Percentiles rank a stretch among this genome's conserved stretches.
phyloP scores from a whole-genome alignment of 352 stramenopile species.

The Phytophthora pini region DNA sequence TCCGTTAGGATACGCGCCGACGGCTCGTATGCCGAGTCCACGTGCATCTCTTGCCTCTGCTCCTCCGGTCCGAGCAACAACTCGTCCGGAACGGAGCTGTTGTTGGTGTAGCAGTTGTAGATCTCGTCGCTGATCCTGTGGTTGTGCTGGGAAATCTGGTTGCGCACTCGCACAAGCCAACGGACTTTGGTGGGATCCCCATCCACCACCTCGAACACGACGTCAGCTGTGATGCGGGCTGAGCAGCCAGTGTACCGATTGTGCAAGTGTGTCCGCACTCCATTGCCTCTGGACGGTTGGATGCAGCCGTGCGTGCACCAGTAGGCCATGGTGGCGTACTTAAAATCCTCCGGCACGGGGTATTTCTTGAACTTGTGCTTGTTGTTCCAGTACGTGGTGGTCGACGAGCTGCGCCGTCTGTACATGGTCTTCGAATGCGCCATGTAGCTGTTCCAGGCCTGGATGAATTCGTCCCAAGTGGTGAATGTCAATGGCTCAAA shows the following conservation, averaged over 20 bases:
- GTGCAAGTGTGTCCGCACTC: constrained; percentile 77
- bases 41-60: constrained; percentile 30
- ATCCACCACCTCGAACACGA: constrained; percentile 63
- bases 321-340: constrained; percentile 86
- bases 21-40: constrained; percentile 37
- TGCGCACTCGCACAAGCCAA: constrained; percentile 81
- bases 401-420: constrained; percentile 73
- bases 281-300: constrained; percentile 72
- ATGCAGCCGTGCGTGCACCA: constrained; percentile 88
- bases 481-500: constrained; percentile 65
- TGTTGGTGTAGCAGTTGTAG: constrained; percentile 81
- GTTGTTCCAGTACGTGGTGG: constrained; percentile 75
- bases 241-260: constrained; percentile 84
- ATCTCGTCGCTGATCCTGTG: constrained; percentile 82
- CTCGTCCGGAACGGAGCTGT: constrained; percentile 79
- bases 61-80: constrained; percentile 50
- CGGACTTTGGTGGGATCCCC: constrained; percentile 47
- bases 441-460: constrained; percentile 75
- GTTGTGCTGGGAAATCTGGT: constrained; percentile 84
- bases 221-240: constrained; percentile 74
- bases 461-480: constrained; percentile 73
- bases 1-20: constrained; percentile 33
- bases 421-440: constrained; percentile 78
- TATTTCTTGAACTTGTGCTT: constrained; percentile 81
- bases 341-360: constrained; percentile 71